These are phyloP conservation scores for Blepharisma undulans DNA, from an alignment of 169 alveolate genomes.

Conservation along the genomic window DNA sequence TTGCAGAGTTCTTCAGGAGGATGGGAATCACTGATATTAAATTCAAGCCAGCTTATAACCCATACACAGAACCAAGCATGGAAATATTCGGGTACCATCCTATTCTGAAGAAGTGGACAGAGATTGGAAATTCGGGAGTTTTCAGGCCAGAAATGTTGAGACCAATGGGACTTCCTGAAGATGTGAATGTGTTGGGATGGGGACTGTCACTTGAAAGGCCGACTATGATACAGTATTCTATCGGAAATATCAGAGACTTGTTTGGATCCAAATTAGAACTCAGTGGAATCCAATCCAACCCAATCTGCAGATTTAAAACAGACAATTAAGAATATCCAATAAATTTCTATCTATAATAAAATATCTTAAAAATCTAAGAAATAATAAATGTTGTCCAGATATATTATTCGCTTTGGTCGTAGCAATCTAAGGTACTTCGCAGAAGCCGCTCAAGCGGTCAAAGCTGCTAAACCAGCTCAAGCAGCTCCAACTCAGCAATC, in stretches of 20 bases:
- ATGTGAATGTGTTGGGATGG: constrained; percentile 98
- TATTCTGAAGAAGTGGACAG: constrained; percentile 94
- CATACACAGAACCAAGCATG: constrained; percentile 99
- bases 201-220: constrained; percentile 99
- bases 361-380: neutral
- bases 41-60: constrained; percentile 99
- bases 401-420: neutral
- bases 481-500: neutral
- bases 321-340: neutral
- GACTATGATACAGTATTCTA: constrained; percentile 96
- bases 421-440: neutral
- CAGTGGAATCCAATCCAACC: constrained; percentile 73
- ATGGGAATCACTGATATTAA: constrained; percentile 92
- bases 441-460: neutral
- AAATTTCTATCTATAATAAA: neutral
- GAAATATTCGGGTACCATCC: constrained; percentile 99
- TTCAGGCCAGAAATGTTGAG: constrained; percentile 99
- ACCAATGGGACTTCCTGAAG: constrained; percentile 98
- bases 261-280: constrained; percentile 93
- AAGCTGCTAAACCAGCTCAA: neutral
- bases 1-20: constrained; percentile 90
- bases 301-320: constrained; percentile 76
- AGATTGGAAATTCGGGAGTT: constrained; percentile 99
- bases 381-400: constrained; percentile 7
- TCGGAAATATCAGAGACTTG: constrained; percentile 96